phyloP scores from a whole-genome alignment of 2,329 filamentous ascomycete species.

The Colletotrichum eleusines region DNA sequence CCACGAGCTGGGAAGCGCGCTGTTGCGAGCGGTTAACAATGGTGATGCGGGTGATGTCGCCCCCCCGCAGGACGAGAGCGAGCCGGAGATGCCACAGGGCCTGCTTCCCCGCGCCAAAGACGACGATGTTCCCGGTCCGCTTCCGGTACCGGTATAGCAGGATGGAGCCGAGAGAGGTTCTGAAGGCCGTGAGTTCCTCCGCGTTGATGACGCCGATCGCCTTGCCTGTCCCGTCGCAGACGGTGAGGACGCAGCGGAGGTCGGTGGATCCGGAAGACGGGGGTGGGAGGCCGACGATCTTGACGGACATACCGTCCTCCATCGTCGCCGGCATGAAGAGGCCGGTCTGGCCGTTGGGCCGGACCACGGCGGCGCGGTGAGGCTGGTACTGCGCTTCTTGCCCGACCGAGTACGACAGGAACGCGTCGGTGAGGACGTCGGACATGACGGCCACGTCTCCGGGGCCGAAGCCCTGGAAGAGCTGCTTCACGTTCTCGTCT shows the following conservation, averaged over 20 bases:
- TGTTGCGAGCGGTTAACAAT: slow-evolving; percentile 51
- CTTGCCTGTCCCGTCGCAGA: slow-evolving; percentile 46
- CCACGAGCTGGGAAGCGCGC: slow-evolving; percentile 17
- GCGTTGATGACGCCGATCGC: slow-evolving; percentile 75
- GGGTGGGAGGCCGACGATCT: slow-evolving; percentile 63
- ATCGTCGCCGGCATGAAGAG: slow-evolving; percentile 77
- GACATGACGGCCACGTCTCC: slow-evolving; percentile 69
- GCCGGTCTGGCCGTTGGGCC: slow-evolving; percentile 71
- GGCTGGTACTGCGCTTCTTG: slow-evolving; percentile 73
- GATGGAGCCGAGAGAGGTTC: slow-evolving; percentile 67
- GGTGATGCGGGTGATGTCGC: slow-evolving; percentile 47
- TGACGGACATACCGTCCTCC: slow-evolving; percentile 70
- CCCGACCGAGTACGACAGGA: slow-evolving; percentile 74
- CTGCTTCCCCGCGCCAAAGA: slow-evolving; percentile 45
- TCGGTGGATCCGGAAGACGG: slow-evolving; percentile 36
- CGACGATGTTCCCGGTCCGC: slow-evolving; percentile 44
- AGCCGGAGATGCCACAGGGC: slow-evolving; percentile 76
- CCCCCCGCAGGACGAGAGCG: slow-evolving; percentile 64
- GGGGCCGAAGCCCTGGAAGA: slow-evolving; percentile 65
- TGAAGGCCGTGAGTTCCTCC: slow-evolving; percentile 76
- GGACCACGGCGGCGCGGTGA: slow-evolving; percentile 69
- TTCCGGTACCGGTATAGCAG: slow-evolving; percentile 37
- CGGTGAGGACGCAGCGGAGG: slow-evolving; percentile 59
- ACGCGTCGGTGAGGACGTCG: slow-evolving; percentile 67
- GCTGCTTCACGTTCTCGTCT: slow-evolving; percentile 65